These are phyloP conservation scores for Vararia minispora DNA, from an alignment of 768 basidiomycete species.

Conservation along the genomic window DNA sequence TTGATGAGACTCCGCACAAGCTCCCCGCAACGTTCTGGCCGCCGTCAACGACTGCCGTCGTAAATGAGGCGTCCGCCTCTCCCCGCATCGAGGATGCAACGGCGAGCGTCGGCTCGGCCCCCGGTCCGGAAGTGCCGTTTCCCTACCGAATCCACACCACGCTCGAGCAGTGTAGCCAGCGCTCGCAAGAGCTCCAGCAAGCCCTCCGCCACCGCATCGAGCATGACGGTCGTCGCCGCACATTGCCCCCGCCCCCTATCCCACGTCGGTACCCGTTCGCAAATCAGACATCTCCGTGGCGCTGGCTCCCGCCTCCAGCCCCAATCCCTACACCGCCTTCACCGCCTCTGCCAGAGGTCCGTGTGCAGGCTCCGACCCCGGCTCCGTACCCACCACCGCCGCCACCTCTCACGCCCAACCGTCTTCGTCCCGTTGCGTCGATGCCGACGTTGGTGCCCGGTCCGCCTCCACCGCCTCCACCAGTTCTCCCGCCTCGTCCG, in stretches of 20 bases:
- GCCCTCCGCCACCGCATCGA: constrained; percentile 3
- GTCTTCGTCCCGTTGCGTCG: constrained; percentile 9
- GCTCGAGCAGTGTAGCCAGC: too few relatives aligned
- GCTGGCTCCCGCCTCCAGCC: constrained; percentile 14
- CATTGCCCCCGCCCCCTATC: constrained; percentile 1
- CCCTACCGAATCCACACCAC: too few relatives aligned
- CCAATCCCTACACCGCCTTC: constrained; percentile 5
- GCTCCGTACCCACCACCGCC: neutral
- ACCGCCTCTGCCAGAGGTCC: neutral
- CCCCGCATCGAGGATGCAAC: too few relatives aligned
- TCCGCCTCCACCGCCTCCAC: constrained; percentile 15
- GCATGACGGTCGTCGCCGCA: neutral
- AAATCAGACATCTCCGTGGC: neutral
- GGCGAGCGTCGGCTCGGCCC: too few relatives aligned
- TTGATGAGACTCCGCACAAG: constrained; percentile 30
- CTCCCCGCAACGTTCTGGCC: neutral
- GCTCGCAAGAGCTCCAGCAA: constrained; percentile 4
- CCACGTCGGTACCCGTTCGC: constrained; percentile 1
- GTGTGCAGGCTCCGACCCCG: neutral
- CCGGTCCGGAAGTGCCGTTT: too few relatives aligned
- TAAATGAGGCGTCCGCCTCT: too few relatives aligned
- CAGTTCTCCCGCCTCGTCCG: constrained; percentile 14
- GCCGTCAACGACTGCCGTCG: too few relatives aligned
- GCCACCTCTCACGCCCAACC: constrained; percentile 7
- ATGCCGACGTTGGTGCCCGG: constrained; percentile 7